phyloP scores from a whole-genome alignment of 2,329 filamentous ascomycete species.

The Botrytis porri region DNA sequence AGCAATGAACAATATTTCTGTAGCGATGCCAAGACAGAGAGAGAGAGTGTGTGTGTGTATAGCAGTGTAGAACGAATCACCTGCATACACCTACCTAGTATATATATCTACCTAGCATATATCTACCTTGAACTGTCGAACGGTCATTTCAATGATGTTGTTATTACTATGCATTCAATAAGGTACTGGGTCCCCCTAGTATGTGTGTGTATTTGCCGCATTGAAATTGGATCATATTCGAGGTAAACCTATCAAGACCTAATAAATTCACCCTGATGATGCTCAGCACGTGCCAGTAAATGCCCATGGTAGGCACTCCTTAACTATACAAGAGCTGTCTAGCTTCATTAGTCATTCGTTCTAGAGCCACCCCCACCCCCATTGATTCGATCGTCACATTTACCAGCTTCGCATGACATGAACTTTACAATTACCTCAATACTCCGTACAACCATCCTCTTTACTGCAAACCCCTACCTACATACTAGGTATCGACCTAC shows the following conservation, averaged over 20 bases:
- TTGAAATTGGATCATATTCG: not conserved
- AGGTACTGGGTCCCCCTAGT: not conserved
- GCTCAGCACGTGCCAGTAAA: not conserved
- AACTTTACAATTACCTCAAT: not conserved
- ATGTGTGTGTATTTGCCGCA: not conserved
- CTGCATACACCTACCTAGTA: too few species aligned
- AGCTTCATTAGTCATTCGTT: not conserved
- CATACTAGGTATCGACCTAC: not conserved
- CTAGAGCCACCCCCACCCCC: not conserved
- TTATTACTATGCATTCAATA: not conserved
- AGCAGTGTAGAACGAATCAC: not conserved
- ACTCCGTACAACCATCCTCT: not conserved
- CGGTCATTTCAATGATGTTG: not conserved
- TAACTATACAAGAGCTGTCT: not conserved
- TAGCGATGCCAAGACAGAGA: not conserved
- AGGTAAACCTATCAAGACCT: not conserved
- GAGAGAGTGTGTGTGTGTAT: not conserved
- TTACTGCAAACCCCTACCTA: not conserved
- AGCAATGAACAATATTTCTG: not conserved
- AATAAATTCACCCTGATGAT: not conserved
- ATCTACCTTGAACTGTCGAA: not conserved
- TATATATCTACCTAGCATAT: too few species aligned
- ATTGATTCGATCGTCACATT: not conserved
- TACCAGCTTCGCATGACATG: not conserved
- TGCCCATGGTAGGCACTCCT: not conserved